phyloP scores from a whole-genome alignment of 2,329 filamentous ascomycete genomes.

The Talaromyces sp. region DNA sequence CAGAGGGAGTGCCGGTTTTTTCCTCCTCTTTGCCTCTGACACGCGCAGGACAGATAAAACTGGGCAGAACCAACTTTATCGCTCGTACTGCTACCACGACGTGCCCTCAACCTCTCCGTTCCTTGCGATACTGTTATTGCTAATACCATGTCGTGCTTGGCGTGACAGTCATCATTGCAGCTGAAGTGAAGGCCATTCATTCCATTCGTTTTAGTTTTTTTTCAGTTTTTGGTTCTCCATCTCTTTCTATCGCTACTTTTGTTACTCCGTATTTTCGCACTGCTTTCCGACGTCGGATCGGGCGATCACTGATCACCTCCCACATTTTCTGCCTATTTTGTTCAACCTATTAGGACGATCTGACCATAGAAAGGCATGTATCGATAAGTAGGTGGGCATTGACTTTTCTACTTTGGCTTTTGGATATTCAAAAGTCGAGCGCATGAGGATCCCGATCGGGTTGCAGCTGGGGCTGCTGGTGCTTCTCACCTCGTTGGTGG shows the following conservation, averaged over 20 bases:
- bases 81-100: not conserved
- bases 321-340: not conserved
- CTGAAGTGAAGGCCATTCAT: not conserved
- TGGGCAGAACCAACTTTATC: not conserved
- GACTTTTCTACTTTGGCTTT: not conserved
- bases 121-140: not conserved
- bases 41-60: not conserved
- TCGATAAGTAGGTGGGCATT: not conserved
- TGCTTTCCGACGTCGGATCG: not conserved
- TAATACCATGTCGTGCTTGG: not conserved
- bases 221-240: not conserved
- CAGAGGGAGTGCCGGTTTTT: not conserved
- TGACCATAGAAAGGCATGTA: not conserved
- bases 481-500: constrained; percentile 68
- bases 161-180: not conserved
- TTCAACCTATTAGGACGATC: not conserved
- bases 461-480: constrained; percentile 82
- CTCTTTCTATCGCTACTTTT: not conserved
- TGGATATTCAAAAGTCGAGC: not conserved
- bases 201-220: not conserved
- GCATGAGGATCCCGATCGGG: constrained; percentile 81
- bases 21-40: not conserved
- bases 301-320: not conserved
- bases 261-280: not conserved
- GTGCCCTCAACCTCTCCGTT: not conserved